Evolutionary conservation across 306 rosid genomes (phyloP).

Genomic region (Begonia loranthoides): DNA sequence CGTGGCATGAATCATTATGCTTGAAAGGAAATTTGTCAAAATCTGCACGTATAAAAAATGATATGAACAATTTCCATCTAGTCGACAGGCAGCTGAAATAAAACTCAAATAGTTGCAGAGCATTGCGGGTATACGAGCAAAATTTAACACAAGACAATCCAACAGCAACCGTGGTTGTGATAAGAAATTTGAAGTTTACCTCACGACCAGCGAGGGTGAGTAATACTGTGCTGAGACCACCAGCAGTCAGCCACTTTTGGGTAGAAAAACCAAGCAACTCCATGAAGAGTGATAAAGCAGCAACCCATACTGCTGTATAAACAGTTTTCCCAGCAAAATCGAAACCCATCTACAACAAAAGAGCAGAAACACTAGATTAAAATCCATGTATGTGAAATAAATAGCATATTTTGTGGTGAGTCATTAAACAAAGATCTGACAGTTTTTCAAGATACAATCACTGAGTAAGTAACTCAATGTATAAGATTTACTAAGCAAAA

Average conservation of each 20-base stretch:
- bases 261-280: constrained; percentile 96
- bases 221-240: constrained; percentile 94
- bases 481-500: no score
- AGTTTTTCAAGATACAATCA: no score
- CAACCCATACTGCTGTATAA: constrained; percentile 91
- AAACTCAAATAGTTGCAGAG: no score
- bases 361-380: background rate
- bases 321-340: constrained; percentile 90
- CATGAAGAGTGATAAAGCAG: constrained; percentile 91
- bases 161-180: no score
- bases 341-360: constrained; percentile 64
- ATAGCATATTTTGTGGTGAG: no score
- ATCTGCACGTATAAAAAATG: constrained; percentile 47
- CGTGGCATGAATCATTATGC: constrained; percentile 92
- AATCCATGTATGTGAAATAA: no score
- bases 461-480: no score
- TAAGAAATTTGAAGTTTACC: no score
- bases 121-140: no score
- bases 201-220: constrained; percentile 96
- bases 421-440: no score
- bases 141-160: no score
- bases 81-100: no score
- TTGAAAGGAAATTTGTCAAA: constrained; percentile 92
- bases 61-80: constrained; percentile 4
- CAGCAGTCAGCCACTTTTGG: constrained; percentile 96